Evolutionary conservation across 768 basidiomycete species (phyloP).

Genomic region (Naematelia aurantialba): DNA sequence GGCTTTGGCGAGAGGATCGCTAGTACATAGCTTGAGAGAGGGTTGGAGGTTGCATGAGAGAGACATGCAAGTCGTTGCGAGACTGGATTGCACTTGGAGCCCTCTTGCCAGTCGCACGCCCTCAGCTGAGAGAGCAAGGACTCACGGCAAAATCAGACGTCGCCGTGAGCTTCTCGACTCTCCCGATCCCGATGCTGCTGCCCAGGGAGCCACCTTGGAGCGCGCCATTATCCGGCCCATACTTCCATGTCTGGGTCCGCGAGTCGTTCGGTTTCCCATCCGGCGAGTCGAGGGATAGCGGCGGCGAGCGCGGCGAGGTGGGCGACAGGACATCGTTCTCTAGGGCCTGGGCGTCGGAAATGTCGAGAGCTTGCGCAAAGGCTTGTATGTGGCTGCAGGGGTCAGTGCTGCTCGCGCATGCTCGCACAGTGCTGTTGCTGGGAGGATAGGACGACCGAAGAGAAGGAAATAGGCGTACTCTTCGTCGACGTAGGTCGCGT

Average conservation of each 20-base stretch:
- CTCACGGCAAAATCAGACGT: slow-evolving; percentile 51
- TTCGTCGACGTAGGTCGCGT: slow-evolving; percentile 66
- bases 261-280: background rate
- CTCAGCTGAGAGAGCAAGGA: slow-evolving; percentile 55
- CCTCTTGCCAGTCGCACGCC: too few relatives aligned
- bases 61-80: too few relatives aligned
- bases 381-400: slow-evolving; percentile 63
- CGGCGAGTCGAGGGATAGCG: background rate
- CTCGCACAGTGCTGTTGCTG: background rate
- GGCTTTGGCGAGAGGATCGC: too few relatives aligned
- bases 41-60: too few relatives aligned
- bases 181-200: slow-evolving; percentile 15
- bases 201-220: slow-evolving; percentile 7
- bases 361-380: slow-evolving; percentile 68
- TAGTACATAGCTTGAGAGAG: too few relatives aligned
- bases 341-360: slow-evolving; percentile 56
- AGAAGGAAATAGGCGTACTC: slow-evolving; percentile 54
- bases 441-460: background rate
- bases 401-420: background rate
- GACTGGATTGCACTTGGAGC: too few relatives aligned
- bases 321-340: slow-evolving; percentile 31
- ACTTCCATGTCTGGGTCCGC: slow-evolving; percentile 23
- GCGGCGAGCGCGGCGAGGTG: slow-evolving; percentile 13
- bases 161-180: slow-evolving; percentile 49
- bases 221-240: slow-evolving; percentile 30